These are phyloP conservation scores for Stephania cephalantha DNA, from an alignment of 164 flowering plant genomes.

Conservation along the genomic window DNA sequence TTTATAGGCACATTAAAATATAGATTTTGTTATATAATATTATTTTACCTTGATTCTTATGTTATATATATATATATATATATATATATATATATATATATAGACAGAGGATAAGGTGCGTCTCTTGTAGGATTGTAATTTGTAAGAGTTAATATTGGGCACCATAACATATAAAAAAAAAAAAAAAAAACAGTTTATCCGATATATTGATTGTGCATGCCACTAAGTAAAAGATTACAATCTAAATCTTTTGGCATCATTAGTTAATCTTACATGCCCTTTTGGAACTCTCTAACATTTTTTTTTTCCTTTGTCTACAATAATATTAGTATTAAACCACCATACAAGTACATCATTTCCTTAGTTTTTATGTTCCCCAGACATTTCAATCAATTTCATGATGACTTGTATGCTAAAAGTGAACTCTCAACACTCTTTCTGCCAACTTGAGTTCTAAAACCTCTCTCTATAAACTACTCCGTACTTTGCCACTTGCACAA, in stretches of 20 bases:
- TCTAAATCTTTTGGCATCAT: background rate
- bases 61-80: too few relatives aligned
- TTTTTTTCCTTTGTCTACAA: background rate
- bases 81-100: too few relatives aligned
- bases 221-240: background rate
- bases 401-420: constrained; percentile 3
- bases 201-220: too few relatives aligned
- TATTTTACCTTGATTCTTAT: too few relatives aligned
- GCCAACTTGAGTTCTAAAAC: background rate
- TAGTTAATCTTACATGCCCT: background rate
- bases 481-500: constrained; percentile 2
- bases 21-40: too few relatives aligned
- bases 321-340: too few relatives aligned
- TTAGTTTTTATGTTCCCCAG: background rate
- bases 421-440: constrained; percentile 1
- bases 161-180: too few relatives aligned
- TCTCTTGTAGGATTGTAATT: too few relatives aligned
- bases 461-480: background rate
- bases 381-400: background rate
- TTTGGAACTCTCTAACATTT: background rate
- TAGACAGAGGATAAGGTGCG: too few relatives aligned
- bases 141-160: too few relatives aligned
- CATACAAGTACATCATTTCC: background rate
- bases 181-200: too few relatives aligned
- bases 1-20: too few relatives aligned